Evolutionary conservation across 345 rosid genomes (phyloP), one percentile per base, ranked within the genome.

Genomic region (Excoecaria cochinchinensis): DNA sequence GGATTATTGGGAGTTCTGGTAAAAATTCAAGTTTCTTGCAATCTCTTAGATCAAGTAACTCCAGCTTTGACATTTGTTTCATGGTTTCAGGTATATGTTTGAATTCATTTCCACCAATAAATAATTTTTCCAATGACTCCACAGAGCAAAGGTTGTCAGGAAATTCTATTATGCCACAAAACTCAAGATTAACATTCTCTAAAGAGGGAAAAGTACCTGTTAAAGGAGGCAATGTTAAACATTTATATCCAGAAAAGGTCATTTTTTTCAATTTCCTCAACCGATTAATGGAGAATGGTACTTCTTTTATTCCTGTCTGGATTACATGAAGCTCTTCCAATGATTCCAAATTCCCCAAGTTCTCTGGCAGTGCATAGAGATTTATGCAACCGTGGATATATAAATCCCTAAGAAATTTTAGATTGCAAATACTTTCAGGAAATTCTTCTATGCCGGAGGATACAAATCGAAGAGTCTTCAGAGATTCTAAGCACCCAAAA

Each of bases 1-100:
- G 39, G 40, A 36, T 19, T 1, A 36, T 19, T 1, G 81, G 81
- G 72, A 67, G 62, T 31, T 67, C 21, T 11, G 70, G 77, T 51
- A 78, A 22, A 46, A 15, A 31, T 15, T 50, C 62, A 53, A 73
- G 77, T n/a, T 14, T 67, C 7, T 51, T 6, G 52, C 77, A 72
- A 19, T 53, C n/a, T 4, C 68, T 22, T 24, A 77, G 1, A 24
- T 40, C 13, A 71, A 77, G 80, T 1, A 0, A 1, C 38, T 22
- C 36, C 11, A 52, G n/a, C 1, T 13, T 56, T 13, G 42, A 22
- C 42, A 70, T 63, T 9, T 40, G 46, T 24, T 48, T 69, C 59
- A 75, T 75, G 58, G 16, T 67, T 40, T 53, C 22, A 6, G 78
- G 73, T 10, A 75, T 25, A 3, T 36, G 0, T 14, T 36, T 12